A percentile compares a stretch with the other conserved stretches of the same genome.
Conservation (phyloP, 768 basidiomycete species). For the Pilatotrama ljubarskyi region DNA sequence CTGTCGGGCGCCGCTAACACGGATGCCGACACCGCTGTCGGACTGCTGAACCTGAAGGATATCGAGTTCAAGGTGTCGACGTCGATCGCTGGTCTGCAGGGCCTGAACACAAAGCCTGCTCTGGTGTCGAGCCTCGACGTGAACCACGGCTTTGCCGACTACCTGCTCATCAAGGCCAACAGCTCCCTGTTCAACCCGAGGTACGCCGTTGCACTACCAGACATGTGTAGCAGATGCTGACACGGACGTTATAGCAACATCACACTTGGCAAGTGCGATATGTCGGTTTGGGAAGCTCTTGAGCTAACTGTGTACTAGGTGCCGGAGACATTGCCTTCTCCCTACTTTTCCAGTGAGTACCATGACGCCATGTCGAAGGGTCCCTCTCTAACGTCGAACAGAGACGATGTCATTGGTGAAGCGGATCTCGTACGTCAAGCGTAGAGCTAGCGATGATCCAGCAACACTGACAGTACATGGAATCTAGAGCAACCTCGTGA, state of each 20-base stretch:
- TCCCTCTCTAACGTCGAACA: not conserved
- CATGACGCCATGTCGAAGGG: too few relatives aligned
- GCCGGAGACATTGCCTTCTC: constrained; percentile 65
- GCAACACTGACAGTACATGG: not conserved
- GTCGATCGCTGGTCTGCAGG: constrained; percentile 62
- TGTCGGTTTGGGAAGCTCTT: constrained; percentile 30
- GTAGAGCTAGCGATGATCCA: not conserved
- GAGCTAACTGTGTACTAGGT: constrained; percentile 28
- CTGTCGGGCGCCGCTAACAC: constrained; percentile 54
- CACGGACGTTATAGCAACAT: constrained; percentile 31
- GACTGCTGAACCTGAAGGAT: constrained; percentile 53
- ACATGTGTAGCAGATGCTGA: constrained; percentile 19
- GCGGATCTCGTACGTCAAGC: constrained; percentile 50
- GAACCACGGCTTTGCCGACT: constrained; percentile 63
- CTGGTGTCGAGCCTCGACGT: constrained; percentile 62
- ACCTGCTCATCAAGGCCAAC: constrained; percentile 65
- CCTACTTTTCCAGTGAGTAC: constrained; percentile 53
- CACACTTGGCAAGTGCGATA: constrained; percentile 23
- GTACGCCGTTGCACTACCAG: not conserved
- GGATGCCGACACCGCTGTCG: constrained; percentile 65
- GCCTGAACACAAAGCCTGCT: constrained; percentile 57
- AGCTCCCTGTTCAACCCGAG: constrained; percentile 65
- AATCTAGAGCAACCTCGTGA: constrained; percentile 51
- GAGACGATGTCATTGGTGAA: constrained; percentile 53
- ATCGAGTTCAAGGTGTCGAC: constrained; percentile 63